Evolutionary conservation across 768 basidiomycete genomes (phyloP), one percentile per base, ranked within the genome.

Genomic region (Phaffia tasmanica): DNA sequence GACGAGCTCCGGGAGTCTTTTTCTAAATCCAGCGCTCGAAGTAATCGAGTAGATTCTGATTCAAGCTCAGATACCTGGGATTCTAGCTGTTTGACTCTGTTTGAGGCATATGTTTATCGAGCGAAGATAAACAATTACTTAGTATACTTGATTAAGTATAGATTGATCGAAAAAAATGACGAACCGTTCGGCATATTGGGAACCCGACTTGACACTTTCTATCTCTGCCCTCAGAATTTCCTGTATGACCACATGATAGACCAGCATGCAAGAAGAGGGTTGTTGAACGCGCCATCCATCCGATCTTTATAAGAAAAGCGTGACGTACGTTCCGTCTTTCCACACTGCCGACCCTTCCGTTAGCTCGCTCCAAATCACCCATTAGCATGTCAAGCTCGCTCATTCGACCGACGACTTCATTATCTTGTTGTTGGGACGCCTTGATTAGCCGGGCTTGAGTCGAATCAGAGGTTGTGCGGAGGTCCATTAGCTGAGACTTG

Each of bases 201-300:
- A 83, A 16, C 88, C 92, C 59, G 84, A 86, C 62, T 88, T 85
- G 59, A 93, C 84, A 0, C 86, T 81, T 75, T 98, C 95, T 57
- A 97, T 93, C 75, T 97, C 93, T 25, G 92, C 91, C 15, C 94
- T 85, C 21, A 99, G 80, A n/a, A 89, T 81, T 79, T 98, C 95
- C 89, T 92, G 73, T 14, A 14, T 2, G 57, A 57, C 21, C 21
- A 2, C 8, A 21, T 4, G 32, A 29, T 18, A 6, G 56, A 27
- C 6, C 56, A 54, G 16, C 56, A 25, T 14, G 29, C 18, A 29
- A 62, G 60, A 49, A 62, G 48, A 62, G 59, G 19, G 6, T 47
- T 29, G 11, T 42, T 35, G 14, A 54, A n/a, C 11, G 32, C n/a
- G 59, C 53, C 16, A 54, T n/a, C 6, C 53, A 54, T 4, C 8